phyloP scores from a whole-genome alignment of 179 eudicot genomes.

The Beta lomatogona region DNA sequence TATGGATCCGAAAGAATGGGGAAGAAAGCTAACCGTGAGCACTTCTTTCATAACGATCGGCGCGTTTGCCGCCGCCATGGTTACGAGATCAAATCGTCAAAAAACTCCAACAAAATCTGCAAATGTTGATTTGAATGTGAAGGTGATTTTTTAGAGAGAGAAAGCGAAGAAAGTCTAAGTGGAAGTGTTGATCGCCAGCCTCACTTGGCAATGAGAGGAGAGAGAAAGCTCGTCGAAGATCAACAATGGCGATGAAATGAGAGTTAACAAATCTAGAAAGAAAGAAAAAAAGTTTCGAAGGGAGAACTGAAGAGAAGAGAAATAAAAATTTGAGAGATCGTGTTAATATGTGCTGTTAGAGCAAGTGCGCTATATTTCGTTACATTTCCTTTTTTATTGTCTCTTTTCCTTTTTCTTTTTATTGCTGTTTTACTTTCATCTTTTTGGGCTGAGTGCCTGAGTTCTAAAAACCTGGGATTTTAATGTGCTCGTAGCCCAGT shows the following conservation, averaged over 20 bases:
- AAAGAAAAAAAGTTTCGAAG: background rate
- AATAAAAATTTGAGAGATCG: constrained; percentile 13
- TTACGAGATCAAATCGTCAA: constrained; percentile 40
- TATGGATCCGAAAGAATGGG: constrained; percentile 10
- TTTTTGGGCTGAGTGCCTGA: constrained; percentile 18
- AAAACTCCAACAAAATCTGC: background rate
- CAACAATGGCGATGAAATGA: constrained; percentile 20
- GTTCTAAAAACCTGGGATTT: background rate
- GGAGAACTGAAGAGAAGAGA: constrained; percentile 1
- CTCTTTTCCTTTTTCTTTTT: background rate
- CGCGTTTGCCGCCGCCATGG: constrained; percentile 98
- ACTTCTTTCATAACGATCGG: constrained; percentile 94
- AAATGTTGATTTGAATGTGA: background rate
- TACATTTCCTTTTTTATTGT: background rate
- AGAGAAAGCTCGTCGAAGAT: background rate
- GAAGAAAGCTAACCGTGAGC: constrained; percentile 62
- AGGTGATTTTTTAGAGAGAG: constrained; percentile 2
- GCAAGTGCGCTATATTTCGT: constrained; percentile 25
- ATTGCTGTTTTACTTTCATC: too few relatives aligned
- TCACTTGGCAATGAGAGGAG: constrained; percentile 6
- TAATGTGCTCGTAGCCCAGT: background rate
- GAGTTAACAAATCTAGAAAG: constrained; percentile 21
- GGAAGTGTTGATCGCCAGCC: constrained; percentile 18
- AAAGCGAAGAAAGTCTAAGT: constrained; percentile 16
- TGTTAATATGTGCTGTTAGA: constrained; percentile 25